Evolutionary conservation across 2,329 filamentous ascomycete genomes (phyloP), one percentile per base, ranked within the genome.

Genomic region (Sporothrix phasma): DNA sequence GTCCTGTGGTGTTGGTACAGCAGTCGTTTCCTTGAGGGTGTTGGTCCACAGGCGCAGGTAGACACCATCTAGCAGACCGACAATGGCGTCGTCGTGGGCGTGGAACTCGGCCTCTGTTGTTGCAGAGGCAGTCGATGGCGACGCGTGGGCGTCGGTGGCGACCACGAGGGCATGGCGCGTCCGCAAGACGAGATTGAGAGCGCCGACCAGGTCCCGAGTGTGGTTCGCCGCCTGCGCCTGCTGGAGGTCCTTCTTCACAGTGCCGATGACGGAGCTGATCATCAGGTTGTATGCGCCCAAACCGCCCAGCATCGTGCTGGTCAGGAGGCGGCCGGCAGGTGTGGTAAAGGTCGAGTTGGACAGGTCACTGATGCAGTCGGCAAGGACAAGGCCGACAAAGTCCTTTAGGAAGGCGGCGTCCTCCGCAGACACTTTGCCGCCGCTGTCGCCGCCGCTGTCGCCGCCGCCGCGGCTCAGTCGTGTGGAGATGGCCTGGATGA

Each of bases 361-460:
- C 22, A 85, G 71, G 63, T 85, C 83, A 31, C 79, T 77, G 15
- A 78, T 75, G 64, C 82, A 80, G 69, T 86, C 83, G 39, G 78
- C 76, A 65, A 81, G 81, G 4, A 82, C 78, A 11, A 76, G 54
- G 22, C 45, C 63, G 11, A 65, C 63, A 66, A 68, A 68, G 51
- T 68, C 66, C 1, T 39, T 46, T 17, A 69, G 46, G 2, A 64
- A 65, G 2, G 63, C 74, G 3, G 74, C 77, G 10, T 77, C 74
- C 8, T 39, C 61, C 3, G 29, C 39, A 11, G 56, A 13, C 37
- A 22, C 45, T 13, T 22, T 37, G n/a, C 6, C 24, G 41, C 19
- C 26, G 19, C 5, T 8, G 31, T 17, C 51, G 31, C 31, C 24
- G 51, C 31, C 15, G 51, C 31, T 39, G 15, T 19, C 19, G 22